Evolutionary conservation across 345 rosid species (phyloP).

Genomic region (Raphanus sativus): DNA sequence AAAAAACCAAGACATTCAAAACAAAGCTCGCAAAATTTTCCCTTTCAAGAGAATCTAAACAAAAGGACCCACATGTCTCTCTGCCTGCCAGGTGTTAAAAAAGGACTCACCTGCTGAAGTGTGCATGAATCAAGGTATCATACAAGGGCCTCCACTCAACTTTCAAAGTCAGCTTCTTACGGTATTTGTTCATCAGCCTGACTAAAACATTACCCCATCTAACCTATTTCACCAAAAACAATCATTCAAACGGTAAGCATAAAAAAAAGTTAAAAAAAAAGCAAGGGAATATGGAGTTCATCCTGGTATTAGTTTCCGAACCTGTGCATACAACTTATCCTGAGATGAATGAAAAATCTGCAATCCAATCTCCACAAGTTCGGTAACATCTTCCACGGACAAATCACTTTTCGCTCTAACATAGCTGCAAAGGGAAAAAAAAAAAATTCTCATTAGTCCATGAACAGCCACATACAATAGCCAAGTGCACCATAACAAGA

Average conservation of each 20-base stretch:
- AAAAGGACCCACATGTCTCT: not conserved
- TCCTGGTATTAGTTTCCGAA: constrained; percentile 30
- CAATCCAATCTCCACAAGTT: constrained; percentile 67
- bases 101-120: constrained; percentile 73
- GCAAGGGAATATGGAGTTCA: constrained; percentile 3
- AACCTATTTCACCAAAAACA: constrained; percentile 54
- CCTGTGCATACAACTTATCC: constrained; percentile 86
- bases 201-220: constrained; percentile 91
- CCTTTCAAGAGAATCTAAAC: not conserved
- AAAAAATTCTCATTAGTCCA: not conserved
- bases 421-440: constrained; percentile 50
- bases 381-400: constrained; percentile 67
- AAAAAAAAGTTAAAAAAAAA: constrained; percentile 10
- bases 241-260: constrained; percentile 22
- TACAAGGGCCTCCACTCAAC: constrained; percentile 90
- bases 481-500: constrained; percentile 11
- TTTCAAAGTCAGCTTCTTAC: constrained; percentile 70
- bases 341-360: constrained; percentile 68
- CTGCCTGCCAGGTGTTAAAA: constrained; percentile 13
- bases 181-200: constrained; percentile 72
- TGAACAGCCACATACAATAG: not conserved
- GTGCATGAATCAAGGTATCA: constrained; percentile 80
- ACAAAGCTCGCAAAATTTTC: not conserved
- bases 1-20: constrained; percentile 2
- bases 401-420: constrained; percentile 91